Conservation (phyloP, 2,329 filamentous ascomycete genomes). For the Colletotrichum euphorbiae region DNA sequence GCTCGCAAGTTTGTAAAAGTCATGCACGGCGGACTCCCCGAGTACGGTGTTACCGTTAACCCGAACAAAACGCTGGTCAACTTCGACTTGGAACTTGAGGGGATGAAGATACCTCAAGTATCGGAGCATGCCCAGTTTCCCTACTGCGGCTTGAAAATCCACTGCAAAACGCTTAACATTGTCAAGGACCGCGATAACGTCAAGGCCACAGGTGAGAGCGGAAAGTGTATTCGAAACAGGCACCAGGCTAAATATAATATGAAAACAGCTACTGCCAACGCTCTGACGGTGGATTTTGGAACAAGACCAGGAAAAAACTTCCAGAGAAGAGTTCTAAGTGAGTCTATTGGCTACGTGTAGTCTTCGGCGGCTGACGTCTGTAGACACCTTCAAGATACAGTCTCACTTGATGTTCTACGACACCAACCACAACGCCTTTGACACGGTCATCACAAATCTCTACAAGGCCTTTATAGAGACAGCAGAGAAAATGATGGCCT, state of each 20-base stretch:
- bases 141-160: constrained; percentile 86
- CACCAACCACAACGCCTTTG: constrained; percentile 77
- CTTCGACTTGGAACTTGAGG: constrained; percentile 74
- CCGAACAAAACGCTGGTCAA: constrained; percentile 85
- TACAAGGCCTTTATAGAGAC: constrained; percentile 80
- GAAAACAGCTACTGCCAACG: constrained; percentile 68
- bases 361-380: constrained; percentile 17
- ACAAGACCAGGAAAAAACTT: constrained; percentile 81
- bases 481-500: constrained; percentile 79
- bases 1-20: constrained; percentile 78
- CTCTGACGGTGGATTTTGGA: constrained; percentile 82
- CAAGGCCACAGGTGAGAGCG: constrained; percentile 61
- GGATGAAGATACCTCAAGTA: constrained; percentile 62
- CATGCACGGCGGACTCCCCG: constrained; percentile 83
- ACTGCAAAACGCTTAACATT: constrained; percentile 80
- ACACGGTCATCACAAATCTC: constrained; percentile 79
- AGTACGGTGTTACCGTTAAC: constrained; percentile 85
- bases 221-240: neutral
- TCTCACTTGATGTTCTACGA: constrained; percentile 88
- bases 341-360: constrained; percentile 43
- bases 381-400: constrained; percentile 82
- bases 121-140: constrained; percentile 70
- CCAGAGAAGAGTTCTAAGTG: constrained; percentile 80
- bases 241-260: neutral
- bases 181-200: constrained; percentile 72